A percentile compares a stretch with the other conserved stretches of the same genome.
These are phyloP conservation scores for Tuber microsphaerosporum DNA, from an alignment of 495 filamentous ascomycete species.

Conservation along the genomic window DNA sequence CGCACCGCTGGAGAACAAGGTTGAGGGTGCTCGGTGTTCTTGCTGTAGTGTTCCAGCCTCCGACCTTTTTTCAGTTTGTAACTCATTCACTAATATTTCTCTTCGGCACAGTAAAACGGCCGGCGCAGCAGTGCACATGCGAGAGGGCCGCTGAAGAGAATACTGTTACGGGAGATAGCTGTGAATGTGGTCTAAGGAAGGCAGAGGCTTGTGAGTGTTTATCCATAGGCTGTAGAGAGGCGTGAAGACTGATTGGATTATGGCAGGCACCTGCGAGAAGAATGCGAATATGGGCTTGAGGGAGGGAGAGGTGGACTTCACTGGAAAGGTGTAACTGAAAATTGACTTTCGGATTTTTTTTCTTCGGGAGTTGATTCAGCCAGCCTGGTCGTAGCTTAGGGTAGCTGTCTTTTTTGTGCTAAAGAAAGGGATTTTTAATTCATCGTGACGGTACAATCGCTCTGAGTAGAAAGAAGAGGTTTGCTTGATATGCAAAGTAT, in stretches of 20 bases:
- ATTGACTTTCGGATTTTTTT: background rate
- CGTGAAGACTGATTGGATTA: conserved; percentile 10
- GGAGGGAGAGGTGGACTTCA: conserved; percentile 37
- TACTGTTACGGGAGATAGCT: conserved; percentile 53
- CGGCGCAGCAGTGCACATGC: conserved; percentile 75
- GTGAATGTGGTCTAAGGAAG: conserved; percentile 69
- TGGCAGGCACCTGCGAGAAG: conserved; percentile 40
- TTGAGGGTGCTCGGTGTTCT: conserved; percentile 70
- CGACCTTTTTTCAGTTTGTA: background rate
- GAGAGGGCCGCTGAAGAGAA: conserved; percentile 70
- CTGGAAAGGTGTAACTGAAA: conserved; percentile 15
- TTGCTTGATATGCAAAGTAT: background rate
- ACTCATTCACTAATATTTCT: conserved; percentile 19
- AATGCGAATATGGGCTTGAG: conserved; percentile 25
- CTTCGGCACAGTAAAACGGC: conserved; percentile 52
- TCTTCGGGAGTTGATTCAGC: background rate
- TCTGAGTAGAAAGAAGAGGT: background rate
- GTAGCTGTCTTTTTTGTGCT: background rate
- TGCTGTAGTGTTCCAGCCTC: conserved; percentile 54
- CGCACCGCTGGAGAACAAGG: conserved; percentile 64
- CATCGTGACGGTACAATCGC: background rate
- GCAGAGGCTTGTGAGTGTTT: conserved; percentile 51
- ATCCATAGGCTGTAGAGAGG: conserved; percentile 6
- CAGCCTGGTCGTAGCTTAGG: background rate
- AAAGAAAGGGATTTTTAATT: background rate